These are phyloP conservation scores for Coemansia sp. DNA, from an alignment of 192 early-diverging fungal genomes.

Conservation along the genomic window DNA sequence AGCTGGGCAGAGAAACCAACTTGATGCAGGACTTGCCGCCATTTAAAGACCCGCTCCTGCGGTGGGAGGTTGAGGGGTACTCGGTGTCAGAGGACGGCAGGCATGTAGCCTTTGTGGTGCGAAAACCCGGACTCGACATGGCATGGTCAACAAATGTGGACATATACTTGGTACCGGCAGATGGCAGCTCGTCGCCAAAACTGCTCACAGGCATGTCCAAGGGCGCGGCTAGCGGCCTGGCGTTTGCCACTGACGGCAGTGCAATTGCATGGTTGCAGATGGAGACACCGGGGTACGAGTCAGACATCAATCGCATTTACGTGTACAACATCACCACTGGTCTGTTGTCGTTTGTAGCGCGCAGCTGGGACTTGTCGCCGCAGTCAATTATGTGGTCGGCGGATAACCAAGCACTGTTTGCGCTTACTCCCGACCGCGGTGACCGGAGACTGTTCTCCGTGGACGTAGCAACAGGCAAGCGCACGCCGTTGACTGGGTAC, in stretches of 20 bases:
- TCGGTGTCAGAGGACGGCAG: slow-evolving; percentile 60
- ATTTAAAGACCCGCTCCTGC: slow-evolving; percentile 54
- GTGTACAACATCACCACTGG: slow-evolving; percentile 51
- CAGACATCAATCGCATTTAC: slow-evolving; percentile 58
- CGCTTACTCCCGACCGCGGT: slow-evolving; percentile 60
- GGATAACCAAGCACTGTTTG: slow-evolving; percentile 23
- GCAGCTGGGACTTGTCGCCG: slow-evolving; percentile 60
- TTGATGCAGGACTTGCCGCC: slow-evolving; percentile 32
- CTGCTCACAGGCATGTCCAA: slow-evolving; percentile 48
- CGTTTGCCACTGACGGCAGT: slow-evolving; percentile 58
- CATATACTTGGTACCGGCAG: slow-evolving; percentile 58
- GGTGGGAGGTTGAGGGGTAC: slow-evolving; percentile 54
- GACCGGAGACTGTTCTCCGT: slow-evolving; percentile 45
- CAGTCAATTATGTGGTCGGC: slow-evolving; percentile 31
- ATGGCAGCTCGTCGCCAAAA: slow-evolving; percentile 31
- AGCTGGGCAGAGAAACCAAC: slow-evolving; percentile 21
- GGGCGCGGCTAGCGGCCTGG: slow-evolving; percentile 57
- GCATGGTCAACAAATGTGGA: slow-evolving; percentile 69
- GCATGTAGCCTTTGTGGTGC: slow-evolving; percentile 61
- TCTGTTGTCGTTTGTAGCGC: slow-evolving; percentile 42
- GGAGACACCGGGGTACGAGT: slow-evolving; percentile 64
- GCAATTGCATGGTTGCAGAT: slow-evolving; percentile 69
- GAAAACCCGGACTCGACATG: slow-evolving; percentile 51
- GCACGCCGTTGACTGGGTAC: slow-evolving; percentile 28
- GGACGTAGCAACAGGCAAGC: slow-evolving; percentile 19